phyloP scores from a whole-genome alignment of 331 rosid species.

The Dryas integrifolia region DNA sequence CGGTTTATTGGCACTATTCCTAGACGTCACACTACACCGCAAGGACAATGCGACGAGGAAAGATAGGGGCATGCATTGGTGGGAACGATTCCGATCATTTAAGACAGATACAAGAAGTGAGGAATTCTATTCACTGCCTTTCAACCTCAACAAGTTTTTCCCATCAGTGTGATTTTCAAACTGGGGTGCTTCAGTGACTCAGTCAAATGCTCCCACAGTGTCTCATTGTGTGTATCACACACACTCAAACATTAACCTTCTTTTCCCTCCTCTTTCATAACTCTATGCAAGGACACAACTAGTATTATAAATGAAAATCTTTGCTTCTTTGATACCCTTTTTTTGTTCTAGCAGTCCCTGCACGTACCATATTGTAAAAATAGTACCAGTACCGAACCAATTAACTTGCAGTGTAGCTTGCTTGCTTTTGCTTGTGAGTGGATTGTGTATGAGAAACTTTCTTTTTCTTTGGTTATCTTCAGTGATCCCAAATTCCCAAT shows the following conservation, averaged over 20 bases:
- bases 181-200: background rate
- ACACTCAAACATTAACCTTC: background rate
- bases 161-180: conserved; percentile 47
- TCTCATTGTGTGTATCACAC: conserved; percentile 3
- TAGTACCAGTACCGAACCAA: background rate
- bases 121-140: conserved; percentile 59
- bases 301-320: background rate
- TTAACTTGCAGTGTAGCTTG: background rate
- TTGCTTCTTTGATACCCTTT: background rate
- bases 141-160: conserved; percentile 67
- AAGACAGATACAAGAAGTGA: conserved; percentile 55
- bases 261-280: background rate
- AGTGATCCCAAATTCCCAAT: no score
- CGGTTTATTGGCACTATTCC: conserved; percentile 45
- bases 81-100: conserved; percentile 51
- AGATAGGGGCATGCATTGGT: conserved; percentile 62
- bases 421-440: background rate
- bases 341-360: background rate
- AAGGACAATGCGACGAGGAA: conserved; percentile 44
- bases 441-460: background rate
- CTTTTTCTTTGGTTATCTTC: no score
- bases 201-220: conserved; percentile 16
- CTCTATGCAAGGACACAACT: background rate
- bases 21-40: conserved; percentile 43
- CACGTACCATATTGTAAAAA: no score